phyloP scores from a whole-genome alignment of 306 rosid species.

The Quercus rubra region DNA sequence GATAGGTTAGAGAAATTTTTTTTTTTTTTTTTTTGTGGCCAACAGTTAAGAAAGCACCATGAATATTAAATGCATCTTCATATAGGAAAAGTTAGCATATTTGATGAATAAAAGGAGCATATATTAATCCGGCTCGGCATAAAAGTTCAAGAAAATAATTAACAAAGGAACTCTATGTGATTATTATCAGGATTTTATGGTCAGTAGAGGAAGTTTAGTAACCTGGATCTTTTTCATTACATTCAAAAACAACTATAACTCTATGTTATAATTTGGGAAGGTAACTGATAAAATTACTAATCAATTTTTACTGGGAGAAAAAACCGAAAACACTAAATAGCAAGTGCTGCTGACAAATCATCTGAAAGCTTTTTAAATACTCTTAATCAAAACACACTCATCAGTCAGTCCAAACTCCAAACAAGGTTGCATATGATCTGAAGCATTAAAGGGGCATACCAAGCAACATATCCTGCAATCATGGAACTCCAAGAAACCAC shows the following conservation, averaged over 20 bases:
- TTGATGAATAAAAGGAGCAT: background rate
- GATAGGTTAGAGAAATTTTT: background rate
- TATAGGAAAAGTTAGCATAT: background rate
- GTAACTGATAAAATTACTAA: background rate
- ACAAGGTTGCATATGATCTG: background rate
- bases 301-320: background rate
- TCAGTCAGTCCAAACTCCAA: background rate
- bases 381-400: background rate
- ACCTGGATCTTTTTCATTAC: background rate
- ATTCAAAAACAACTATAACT: background rate
- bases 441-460: constrained; percentile 7
- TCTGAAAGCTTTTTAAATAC: background rate
- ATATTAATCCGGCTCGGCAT: background rate
- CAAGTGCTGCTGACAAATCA: background rate
- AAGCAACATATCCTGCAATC: constrained; percentile 48
- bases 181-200: background rate
- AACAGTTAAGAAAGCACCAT: background rate
- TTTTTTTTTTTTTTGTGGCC: background rate
- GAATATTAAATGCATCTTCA: background rate
- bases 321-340: background rate
- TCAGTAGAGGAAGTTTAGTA: background rate
- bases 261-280: background rate
- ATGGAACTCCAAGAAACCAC: constrained; percentile 63
- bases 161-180: background rate
- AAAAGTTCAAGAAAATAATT: background rate